phyloP scores from a whole-genome alignment of 129 eudicot species.

The Saussurea involucrata region DNA sequence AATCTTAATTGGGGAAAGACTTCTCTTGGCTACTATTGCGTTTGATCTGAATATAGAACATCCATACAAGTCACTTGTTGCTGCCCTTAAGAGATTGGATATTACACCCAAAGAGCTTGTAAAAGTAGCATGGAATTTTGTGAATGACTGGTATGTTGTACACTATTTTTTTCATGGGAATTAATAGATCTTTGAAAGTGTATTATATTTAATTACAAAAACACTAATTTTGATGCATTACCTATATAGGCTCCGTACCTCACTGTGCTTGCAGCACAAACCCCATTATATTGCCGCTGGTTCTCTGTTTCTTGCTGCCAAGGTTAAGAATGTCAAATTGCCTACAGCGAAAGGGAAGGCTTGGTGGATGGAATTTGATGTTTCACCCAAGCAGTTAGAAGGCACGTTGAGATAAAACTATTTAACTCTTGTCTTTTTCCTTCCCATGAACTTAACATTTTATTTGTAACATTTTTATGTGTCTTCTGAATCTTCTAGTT shows the following conservation, averaged over 20 bases:
- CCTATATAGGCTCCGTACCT: slow-evolving; percentile 50
- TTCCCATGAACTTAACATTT: neutral
- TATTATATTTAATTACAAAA: neutral
- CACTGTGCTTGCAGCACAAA: slow-evolving; percentile 78
- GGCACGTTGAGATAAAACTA: slow-evolving; percentile 33
- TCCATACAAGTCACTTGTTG: slow-evolving; percentile 75
- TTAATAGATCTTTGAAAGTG: neutral
- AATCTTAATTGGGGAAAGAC: slow-evolving; percentile 53
- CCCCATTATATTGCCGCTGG: slow-evolving; percentile 82
- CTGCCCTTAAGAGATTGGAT: slow-evolving; percentile 51
- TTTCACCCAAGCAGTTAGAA: slow-evolving; percentile 57
- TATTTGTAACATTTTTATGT: neutral
- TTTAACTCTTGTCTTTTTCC: neutral
- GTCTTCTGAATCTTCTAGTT: slow-evolving; percentile 11
- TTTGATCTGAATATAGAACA: slow-evolving; percentile 72
- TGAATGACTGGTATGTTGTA: slow-evolving; percentile 65
- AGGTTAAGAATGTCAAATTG: slow-evolving; percentile 47
- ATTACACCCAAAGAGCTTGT: slow-evolving; percentile 50
- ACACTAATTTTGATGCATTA: slow-evolving; percentile 1
- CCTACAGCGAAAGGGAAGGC: slow-evolving; percentile 46
- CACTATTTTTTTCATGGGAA: neutral
- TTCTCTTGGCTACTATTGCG: slow-evolving; percentile 50
- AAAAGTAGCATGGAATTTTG: slow-evolving; percentile 81
- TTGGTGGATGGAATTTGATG: slow-evolving; percentile 84
- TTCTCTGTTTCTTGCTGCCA: slow-evolving; percentile 64